Percentiles rank a stretch among this genome's conserved stretches.
Evolutionary conservation across 495 filamentous ascomycete species (phyloP).

Genomic region (Mytilinidion resinicola): DNA sequence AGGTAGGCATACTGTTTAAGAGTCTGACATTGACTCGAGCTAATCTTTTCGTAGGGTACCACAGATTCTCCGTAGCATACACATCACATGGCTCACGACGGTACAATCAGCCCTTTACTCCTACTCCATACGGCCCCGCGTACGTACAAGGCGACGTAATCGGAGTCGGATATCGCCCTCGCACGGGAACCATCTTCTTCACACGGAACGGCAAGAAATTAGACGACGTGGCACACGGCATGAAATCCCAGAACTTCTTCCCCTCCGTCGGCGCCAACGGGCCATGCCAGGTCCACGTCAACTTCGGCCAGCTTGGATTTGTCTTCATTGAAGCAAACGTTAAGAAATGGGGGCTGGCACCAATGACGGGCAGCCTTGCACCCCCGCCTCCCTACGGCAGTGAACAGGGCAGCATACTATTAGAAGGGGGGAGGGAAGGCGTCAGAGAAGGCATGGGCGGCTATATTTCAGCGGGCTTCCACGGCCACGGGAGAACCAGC

Average conservation of each 20-base stretch:
- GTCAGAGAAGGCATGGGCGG: slow-evolving; percentile 52
- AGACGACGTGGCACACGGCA: slow-evolving; percentile 86
- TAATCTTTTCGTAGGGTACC: slow-evolving; percentile 48
- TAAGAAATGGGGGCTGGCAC: slow-evolving; percentile 97
- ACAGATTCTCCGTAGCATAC: slow-evolving; percentile 88
- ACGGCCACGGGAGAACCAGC: slow-evolving; percentile 47
- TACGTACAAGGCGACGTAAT: slow-evolving; percentile 92
- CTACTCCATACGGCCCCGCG: slow-evolving; percentile 70
- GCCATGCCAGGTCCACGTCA: slow-evolving; percentile 86
- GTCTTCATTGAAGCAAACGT: slow-evolving; percentile 99
- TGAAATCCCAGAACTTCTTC: slow-evolving; percentile 94
- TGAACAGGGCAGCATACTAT: slow-evolving; percentile 89
- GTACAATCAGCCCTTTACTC: slow-evolving; percentile 82
- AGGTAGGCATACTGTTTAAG: slow-evolving; percentile 49
- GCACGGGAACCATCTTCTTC: slow-evolving; percentile 94
- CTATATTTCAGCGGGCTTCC: slow-evolving; percentile 43
- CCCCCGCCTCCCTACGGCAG: slow-evolving; percentile 95
- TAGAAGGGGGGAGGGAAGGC: slow-evolving; percentile 75
- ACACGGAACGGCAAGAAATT: slow-evolving; percentile 96
- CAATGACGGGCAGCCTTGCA: slow-evolving; percentile 89
- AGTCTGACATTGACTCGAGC: background rate
- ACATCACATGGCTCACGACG: slow-evolving; percentile 78
- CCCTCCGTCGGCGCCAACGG: slow-evolving; percentile 92
- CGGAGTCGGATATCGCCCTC: slow-evolving; percentile 89
- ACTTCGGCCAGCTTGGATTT: slow-evolving; percentile 95